Evolutionary conservation across 2,329 filamentous ascomycete species (phyloP), one percentile per base, ranked within the genome.

Genomic region (Coniochaeta hoffmannii): DNA sequence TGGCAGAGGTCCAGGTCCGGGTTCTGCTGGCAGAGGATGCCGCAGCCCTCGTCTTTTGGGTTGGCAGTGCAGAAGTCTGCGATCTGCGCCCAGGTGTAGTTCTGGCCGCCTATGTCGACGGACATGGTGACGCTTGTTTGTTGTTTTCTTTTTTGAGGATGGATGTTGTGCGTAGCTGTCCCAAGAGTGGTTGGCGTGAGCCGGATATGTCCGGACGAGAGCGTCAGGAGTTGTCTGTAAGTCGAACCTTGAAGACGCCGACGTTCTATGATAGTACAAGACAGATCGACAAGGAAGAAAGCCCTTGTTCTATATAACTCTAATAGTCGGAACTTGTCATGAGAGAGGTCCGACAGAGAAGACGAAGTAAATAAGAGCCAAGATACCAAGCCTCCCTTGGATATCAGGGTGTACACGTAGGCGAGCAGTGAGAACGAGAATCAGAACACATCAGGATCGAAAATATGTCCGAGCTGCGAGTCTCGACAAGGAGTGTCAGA

Each of bases 1-100:
- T 60, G 60, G 62, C 72, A 74, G n/a, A 59, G 35, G 14, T 57
- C 50, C 9, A 60, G 35, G 28, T 61, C 41, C 1, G 67, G 68
- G 57, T 71, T 59, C 4, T 63, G 10, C 49, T 38, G 58, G 60
- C 71, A 74, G 49, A 60, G 12, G 10, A 28, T 4, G 46, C 34
- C 34, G 34, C 34, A 36, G 34, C 34, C 34, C 4, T 36, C 15
- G 15, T 36, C 5, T n/a, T 36, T 36, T 3, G 34, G 34, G 34
- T 36, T n/a, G 14, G n/a, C 14, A 19, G 17, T 41, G 36, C 49
- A 51, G 49, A 14, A 51, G 49, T 31, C 31, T 26, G 49, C 30
- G 26, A 51, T 14, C n/a, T 22, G 17, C 28, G 26, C 28, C 49
- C 49, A 51, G 31, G 17, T 26, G 26, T 32, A 15, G 30, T 24